Evolutionary conservation across 2,329 filamentous ascomycete genomes (phyloP), one percentile per base, ranked within the genome.

Genomic region (Gaeumannomyces sp.): DNA sequence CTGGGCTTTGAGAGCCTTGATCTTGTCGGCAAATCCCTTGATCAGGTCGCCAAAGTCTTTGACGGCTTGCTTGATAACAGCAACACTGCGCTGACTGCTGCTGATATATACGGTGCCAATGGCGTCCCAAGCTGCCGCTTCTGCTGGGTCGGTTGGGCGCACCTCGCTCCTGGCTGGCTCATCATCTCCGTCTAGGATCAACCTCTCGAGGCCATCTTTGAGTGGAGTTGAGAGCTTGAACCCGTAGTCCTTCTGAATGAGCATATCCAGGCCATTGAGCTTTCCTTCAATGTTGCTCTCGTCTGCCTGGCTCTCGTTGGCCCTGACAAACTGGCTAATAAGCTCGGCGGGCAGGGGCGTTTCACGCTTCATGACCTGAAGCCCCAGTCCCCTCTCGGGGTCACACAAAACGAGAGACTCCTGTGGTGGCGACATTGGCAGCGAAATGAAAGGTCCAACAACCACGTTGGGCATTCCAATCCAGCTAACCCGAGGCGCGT

Each of bases 121-220:
- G 0, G 79, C 76, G 69, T 86, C 83, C 82, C 83, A 86, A 3
- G 77, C 78, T 29, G 81, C 80, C 29, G 79, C 82, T 65, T 80
- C 81, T 22, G 77, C 74, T 13, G 76, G 73, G 61, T 83, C 78
- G 11, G 70, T 67, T 1, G 83, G 83, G 7, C 80, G 79, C 4
- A 71, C 75, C 5, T 75, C 74, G 35, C 78, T 67, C n/a, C 80
- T 80, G 29, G 79, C 72, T 73, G 78, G 61, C 27, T 59, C 28
- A 27, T 22, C 60, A 16, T 63, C 62, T 28, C 59, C 56, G 3
- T 45, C 56, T 22, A 64, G 62, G 13, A 45, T 45, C 28, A 64
- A 16, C 33, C 35, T 45, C 28, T 57, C 35, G 11, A 64, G 57
- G 14, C 57, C 62, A 25, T 59, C 62, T 19, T 57, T 59, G 10